Conservation (phyloP, 352 stramenopile genomes). For the Phytophthora sansomeana region DNA sequence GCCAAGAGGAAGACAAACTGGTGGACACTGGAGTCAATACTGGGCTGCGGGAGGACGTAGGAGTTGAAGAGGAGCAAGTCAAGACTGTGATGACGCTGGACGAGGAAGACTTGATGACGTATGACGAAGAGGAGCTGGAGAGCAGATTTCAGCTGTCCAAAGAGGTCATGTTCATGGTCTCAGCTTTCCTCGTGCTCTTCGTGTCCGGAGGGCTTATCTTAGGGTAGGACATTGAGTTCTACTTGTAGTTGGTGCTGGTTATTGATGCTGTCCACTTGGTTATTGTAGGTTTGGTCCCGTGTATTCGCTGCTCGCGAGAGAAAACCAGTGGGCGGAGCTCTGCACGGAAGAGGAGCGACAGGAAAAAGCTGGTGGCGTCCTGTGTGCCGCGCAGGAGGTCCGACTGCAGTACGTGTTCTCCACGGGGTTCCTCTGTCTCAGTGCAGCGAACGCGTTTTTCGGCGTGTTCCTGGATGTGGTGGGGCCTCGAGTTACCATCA, state of each 20-base stretch:
- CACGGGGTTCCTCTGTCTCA: constrained; percentile 82
- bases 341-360: constrained; percentile 33
- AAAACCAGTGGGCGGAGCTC: constrained; percentile 75
- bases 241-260: constrained; percentile 1
- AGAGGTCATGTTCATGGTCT: constrained; percentile 70
- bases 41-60: constrained; percentile 8
- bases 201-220: constrained; percentile 79
- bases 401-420: constrained; percentile 83
- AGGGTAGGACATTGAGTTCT: constrained; percentile 31
- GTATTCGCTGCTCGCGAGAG: constrained; percentile 71
- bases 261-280: not conserved
- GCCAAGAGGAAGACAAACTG: not conserved
- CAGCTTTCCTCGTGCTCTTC: constrained; percentile 63
- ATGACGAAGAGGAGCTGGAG: not conserved
- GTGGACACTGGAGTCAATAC: not conserved
- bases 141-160: constrained; percentile 51
- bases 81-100: constrained; percentile 15
- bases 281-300: constrained; percentile 68
- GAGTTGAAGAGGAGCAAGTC: constrained; percentile 27
- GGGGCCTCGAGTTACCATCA: constrained; percentile 61
- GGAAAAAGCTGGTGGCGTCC: not conserved
- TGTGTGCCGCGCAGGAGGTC: constrained; percentile 74
- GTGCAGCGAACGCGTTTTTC: constrained; percentile 82
- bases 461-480: constrained; percentile 77
- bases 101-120: constrained; percentile 10